Base-by-base conservation (phyloP, 768 basidiomycete species). In the Pleurotus pulmonarius region DNA sequence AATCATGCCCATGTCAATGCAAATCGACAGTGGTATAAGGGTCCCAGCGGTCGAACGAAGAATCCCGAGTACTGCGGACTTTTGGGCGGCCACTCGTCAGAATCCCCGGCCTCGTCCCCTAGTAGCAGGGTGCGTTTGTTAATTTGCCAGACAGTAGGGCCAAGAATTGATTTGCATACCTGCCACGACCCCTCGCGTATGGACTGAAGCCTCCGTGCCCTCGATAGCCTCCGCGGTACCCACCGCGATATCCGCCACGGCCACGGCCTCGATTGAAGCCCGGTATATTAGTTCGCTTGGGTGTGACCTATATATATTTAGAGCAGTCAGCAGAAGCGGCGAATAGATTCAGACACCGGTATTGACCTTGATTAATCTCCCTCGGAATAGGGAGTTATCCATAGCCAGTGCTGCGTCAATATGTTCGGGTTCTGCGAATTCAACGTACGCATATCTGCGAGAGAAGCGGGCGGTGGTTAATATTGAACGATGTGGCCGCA, bases 331-430 rank as follows among this genome's bases (percentile, higher is more conserved):
- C 29, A 8, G 29, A 9, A 34, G 29, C 29, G 29, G 29, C 29
- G 9, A 34, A 34, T 34, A 34, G 29, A 34, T 39, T 58, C 34
- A 49, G 26, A 37, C 24, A 38, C 29, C 3, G 59, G 29, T 47
- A 49, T 58, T 46, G 34, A 92, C 96, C 77, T 95, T 95, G 70
- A 99, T 88, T 67, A 95, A 73, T 63, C 97, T 83, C 22, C 94
- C 94, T 55, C 90, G 84, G 81, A 99, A 97, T 64, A 95, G 73
- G n/a, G 92, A 94, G 63, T 98, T 95, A 72, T 98, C 94, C 79
- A 99, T 82, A 12, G 94, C 87, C 60, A 97, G 66, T 11, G 96
- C 94, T 58, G 93, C 88, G 64, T 92, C 89, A 60, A 98, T 88
- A 61, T 92, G 87, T 57, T 91, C 87, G 39, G 94, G 81, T 66